These are phyloP conservation scores for Fusarium oxysporum DNA, from an alignment of 2,329 filamentous ascomycete genomes.

Conservation along the genomic window DNA sequence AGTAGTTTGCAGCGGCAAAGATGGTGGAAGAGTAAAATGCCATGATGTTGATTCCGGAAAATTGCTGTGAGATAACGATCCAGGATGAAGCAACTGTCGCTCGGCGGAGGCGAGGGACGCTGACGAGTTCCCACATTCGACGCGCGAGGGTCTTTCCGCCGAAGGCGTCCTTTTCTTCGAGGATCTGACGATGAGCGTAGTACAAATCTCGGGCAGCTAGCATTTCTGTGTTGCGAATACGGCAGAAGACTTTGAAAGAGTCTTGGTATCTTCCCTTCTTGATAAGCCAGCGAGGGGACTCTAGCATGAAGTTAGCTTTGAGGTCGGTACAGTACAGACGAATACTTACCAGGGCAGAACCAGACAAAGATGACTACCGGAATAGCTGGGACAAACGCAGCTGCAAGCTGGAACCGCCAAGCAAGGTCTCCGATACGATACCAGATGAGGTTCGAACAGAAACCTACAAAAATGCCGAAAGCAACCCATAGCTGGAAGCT, in stretches of 20 bases:
- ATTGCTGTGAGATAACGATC: slow-evolving; percentile 49
- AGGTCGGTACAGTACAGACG: fast-evolving
- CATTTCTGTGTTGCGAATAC: slow-evolving; percentile 67
- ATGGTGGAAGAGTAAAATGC: slow-evolving; percentile 64
- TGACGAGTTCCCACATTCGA: slow-evolving; percentile 60
- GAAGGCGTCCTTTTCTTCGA: slow-evolving; percentile 50
- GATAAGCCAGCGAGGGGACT: slow-evolving; percentile 74
- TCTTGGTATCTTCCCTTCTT: slow-evolving; percentile 66
- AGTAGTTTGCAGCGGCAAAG: slow-evolving; percentile 60
- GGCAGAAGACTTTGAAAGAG: slow-evolving; percentile 66
- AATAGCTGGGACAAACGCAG: slow-evolving; percentile 72
- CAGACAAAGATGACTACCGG: slow-evolving; percentile 67
- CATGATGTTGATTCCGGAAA: slow-evolving; percentile 49
- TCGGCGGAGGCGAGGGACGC: slow-evolving; percentile 59
- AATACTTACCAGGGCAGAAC: slow-evolving; percentile 66
- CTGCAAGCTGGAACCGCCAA: slow-evolving; percentile 72
- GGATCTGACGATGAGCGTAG: slow-evolving; percentile 55
- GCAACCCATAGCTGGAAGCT: slow-evolving; percentile 63
- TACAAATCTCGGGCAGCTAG: slow-evolving; percentile 72
- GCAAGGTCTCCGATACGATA: slow-evolving; percentile 66
- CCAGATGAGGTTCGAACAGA: slow-evolving; percentile 71
- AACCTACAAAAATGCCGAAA: slow-evolving; percentile 72
- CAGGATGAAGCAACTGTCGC: slow-evolving; percentile 52
- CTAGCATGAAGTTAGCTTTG: slow-evolving; percentile 35
- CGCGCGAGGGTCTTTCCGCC: slow-evolving; percentile 50